Evolutionary conservation across 2,329 filamentous ascomycete species (phyloP), one percentile per base, ranked within the genome.

Genomic region (Pseudogymnoascus sp.): DNA sequence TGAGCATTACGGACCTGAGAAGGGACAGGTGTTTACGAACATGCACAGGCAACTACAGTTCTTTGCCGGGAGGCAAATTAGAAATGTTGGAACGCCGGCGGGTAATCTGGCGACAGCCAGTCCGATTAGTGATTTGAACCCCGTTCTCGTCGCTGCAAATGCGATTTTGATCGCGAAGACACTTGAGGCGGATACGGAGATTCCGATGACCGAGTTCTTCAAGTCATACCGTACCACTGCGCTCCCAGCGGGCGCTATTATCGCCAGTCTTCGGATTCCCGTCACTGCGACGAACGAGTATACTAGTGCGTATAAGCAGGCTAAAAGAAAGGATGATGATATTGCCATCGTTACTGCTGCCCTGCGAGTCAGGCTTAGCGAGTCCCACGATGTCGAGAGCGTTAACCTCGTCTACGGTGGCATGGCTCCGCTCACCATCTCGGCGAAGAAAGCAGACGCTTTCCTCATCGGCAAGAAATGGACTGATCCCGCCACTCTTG

Each of bases 241-340:
- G 1, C 78, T 99, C 9, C 82, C 89, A 0, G 79, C 84, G 20
- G 86, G 97, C 71, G 90, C 90, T 1, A 84, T 97, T 64, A 93
- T 99, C 63, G 86, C 91, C 1, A 87, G 87, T 41, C 87, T 99
- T 64, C 84, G 88, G n/a, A 90, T 99, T 47, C 94, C 94, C 0
- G 76, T 89, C 2, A 88, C 89, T 0, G 81, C 85, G 60, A 88
- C 87, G 68, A 87, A 89, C 3, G 94, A 97, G 71, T 91, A 87
- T 71, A 88, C 96, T 72, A 83, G 89, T 43, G 87, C 93, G 1
- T 97, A 97, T 75, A 99, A 99, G 75, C 93, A 97, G 73, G 86
- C 94, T 0, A 99, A 99, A 78, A 80, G 94, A 66, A 97, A 97
- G 71, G 94, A 99, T 68, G 94, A 99, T 69, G 94, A 99, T 71